Percentiles rank a stretch among this genome's conserved stretches.
Evolutionary conservation across 352 stramenopile genomes (phyloP).

Genomic region (Phytophthora tentaculata): DNA sequence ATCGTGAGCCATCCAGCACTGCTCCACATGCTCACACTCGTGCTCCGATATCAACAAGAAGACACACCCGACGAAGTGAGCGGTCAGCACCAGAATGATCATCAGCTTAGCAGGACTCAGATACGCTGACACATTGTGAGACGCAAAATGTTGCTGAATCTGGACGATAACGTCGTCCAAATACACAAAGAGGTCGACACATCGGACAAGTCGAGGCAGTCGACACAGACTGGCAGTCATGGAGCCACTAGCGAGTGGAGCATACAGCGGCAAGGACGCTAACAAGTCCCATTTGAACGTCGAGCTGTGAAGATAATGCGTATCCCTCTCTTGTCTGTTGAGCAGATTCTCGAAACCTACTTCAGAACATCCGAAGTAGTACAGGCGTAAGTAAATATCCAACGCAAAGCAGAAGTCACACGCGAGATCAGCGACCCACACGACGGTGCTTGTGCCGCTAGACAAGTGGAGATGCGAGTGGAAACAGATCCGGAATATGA

Average conservation of each 20-base stretch:
- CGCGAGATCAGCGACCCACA: conserved; percentile 53
- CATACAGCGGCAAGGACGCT: conserved; percentile 65
- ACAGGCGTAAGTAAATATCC: conserved; percentile 77
- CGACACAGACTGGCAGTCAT: conserved; percentile 55
- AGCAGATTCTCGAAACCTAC: conserved; percentile 54
- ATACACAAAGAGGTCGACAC: conserved; percentile 55
- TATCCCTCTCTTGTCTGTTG: conserved; percentile 38
- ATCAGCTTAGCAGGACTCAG: conserved; percentile 72
- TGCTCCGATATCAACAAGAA: conserved; percentile 79
- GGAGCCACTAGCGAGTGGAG: conserved; percentile 4
- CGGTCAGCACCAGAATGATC: conserved; percentile 62
- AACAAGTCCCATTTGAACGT: conserved; percentile 63
- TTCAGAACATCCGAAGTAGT: conserved; percentile 67
- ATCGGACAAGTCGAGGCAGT: conserved; percentile 63
- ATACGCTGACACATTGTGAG: conserved; percentile 73
- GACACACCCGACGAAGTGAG: conserved; percentile 66
- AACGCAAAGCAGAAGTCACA: conserved; percentile 61
- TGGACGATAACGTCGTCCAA: conserved; percentile 74
- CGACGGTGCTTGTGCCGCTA: conserved; percentile 11
- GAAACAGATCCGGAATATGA: conserved; percentile 80
- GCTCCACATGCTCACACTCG: conserved; percentile 46
- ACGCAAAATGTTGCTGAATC: conserved; percentile 68
- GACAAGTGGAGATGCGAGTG: conserved; percentile 54
- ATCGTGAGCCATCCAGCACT: conserved; percentile 73
- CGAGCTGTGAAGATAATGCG: conserved; percentile 46